Percentiles rank a stretch among this genome's conserved stretches.
Evolutionary conservation across 2,329 filamentous ascomycete genomes (phyloP).

Genomic region (Davidsoniella eucalypti): DNA sequence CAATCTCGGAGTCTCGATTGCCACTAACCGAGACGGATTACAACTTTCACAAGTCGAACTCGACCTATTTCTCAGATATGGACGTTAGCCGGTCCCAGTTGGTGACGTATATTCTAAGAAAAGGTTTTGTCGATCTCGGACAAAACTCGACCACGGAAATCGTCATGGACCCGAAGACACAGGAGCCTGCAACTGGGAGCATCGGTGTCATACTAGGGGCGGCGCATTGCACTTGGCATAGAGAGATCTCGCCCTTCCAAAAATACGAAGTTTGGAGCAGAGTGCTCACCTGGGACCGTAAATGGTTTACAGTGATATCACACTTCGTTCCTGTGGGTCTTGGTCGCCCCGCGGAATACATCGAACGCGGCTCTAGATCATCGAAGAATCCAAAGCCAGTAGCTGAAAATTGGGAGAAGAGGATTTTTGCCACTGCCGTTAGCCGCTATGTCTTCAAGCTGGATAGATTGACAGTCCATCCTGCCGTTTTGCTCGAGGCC

Average conservation of each 20-base stretch:
- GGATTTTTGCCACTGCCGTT: slow-evolving; percentile 53
- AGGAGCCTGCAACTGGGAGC: slow-evolving; percentile 32
- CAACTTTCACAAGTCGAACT: slow-evolving; percentile 70
- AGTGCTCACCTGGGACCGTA: slow-evolving; percentile 59
- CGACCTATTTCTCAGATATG: slow-evolving; percentile 75
- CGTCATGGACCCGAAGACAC: slow-evolving; percentile 32
- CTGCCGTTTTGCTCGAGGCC: slow-evolving; percentile 55
- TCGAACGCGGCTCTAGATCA: slow-evolving; percentile 19
- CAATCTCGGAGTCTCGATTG: slow-evolving; percentile 49
- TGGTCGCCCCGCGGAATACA: slow-evolving; percentile 37
- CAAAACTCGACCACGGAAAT: slow-evolving; percentile 32
- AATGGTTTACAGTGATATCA: slow-evolving; percentile 64
- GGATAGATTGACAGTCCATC: slow-evolving; percentile 67
- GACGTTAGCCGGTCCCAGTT: slow-evolving; percentile 72
- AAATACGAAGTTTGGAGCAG: slow-evolving; percentile 59
- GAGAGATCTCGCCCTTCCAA: slow-evolving; percentile 54
- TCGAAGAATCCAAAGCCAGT: slow-evolving; percentile 18
- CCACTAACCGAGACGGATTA: slow-evolving; percentile 69
- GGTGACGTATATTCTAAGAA: slow-evolving; percentile 49
- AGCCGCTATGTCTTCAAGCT: slow-evolving; percentile 76
- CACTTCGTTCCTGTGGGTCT: slow-evolving; percentile 52
- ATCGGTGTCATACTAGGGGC: slow-evolving; percentile 54
- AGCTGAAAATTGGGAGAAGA: slow-evolving; percentile 36
- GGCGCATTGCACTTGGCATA: slow-evolving; percentile 57
- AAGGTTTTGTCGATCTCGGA: slow-evolving; percentile 36